Percentiles rank a stretch among this genome's conserved stretches.
Evolutionary conservation across 805 yeast species (phyloP).

Genomic region (Schizosaccharomyces lindneri): DNA sequence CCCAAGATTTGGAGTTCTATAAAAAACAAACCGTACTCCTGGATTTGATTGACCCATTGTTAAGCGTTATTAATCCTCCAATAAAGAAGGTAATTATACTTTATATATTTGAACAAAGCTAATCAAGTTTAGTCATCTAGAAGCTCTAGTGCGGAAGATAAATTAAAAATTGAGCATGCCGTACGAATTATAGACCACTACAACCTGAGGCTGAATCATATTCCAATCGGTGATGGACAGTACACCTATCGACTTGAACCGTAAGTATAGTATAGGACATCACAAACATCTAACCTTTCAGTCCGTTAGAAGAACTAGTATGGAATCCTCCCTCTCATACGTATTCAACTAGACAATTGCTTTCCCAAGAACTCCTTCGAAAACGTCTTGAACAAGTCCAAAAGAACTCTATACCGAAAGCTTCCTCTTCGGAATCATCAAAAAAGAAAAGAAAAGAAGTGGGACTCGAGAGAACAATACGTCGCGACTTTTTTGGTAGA

Average conservation of each 20-base stretch:
- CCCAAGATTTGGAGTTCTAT: conserved; percentile 6
- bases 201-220: conserved; percentile 9
- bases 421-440: neutral
- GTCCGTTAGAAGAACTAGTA: neutral
- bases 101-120: neutral
- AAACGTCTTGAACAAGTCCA: conserved; percentile 2
- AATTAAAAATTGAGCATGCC: neutral
- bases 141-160: neutral
- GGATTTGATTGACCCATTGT: conserved; percentile 11
- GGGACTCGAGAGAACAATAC: neutral
- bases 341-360: conserved; percentile 3
- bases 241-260: conserved; percentile 14
- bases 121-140: conserved; percentile 6
- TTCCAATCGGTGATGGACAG: conserved; percentile 12
- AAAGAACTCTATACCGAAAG: neutral
- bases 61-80: conserved; percentile 6
- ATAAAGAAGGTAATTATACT: conserved; percentile 4
- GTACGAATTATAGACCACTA: conserved; percentile 8
- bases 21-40: conserved; percentile 12
- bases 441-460: neutral
- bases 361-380: neutral
- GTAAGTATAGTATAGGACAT: conserved; percentile 10
- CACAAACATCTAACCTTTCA: neutral
- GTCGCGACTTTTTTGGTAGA: conserved; percentile 3
- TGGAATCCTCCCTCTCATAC: conserved; percentile 6